Evolutionary conservation across 495 filamentous ascomycete genomes (phyloP), one percentile per base, ranked within the genome.

Genomic region (Clavariopsis aquatica): DNA sequence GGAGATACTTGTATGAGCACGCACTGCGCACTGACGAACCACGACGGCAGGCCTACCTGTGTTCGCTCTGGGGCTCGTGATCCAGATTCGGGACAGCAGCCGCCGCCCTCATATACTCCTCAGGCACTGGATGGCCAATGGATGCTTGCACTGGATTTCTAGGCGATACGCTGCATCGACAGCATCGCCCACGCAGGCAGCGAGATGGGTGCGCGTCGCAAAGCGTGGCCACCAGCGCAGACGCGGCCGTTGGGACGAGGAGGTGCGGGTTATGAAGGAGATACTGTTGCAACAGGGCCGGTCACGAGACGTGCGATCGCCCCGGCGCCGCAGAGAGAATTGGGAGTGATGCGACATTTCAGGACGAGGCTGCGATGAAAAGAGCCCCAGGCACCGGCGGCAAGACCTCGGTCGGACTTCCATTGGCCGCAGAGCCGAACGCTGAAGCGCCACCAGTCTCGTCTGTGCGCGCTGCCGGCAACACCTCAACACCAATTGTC

Each of bases 401-500:
- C 41, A 41, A 58, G 49, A 58, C 55, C 55, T 26, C 17, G 17
- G 47, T 13, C 28, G 26, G 8, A n/a, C 9, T n/a, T 27, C 31
- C 23, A 59, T 58, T 65, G 53, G 62, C 54, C n/a, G 20, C 27
- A 15, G 24, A 20, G 17, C 22, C 47, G 46, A 65, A 19, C 1
- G 6, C 49, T 59, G 62, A 65, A 58, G 56, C 64, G 51, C 55
- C 36, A 6, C 31, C 29, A 10, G 56, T 57, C 47, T 66, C 55
- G 24, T 60, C 55, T 27, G 60, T 49, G 55, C 49, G 34, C 55
- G n/a, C 20, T n/a, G 22, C 24, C 26, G 57, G 26, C 20, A 19
- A 22, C n/a, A 66, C 57, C 27, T 60, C 64, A 60, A 61, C 64
- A 61, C 64, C 64, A 66, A 60, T 61, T 60, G 64, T 66, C 56